A percentile compares a stretch with the other conserved stretches of the same genome.
Evolutionary conservation across 306 rosid species (phyloP).

Genomic region (Amphicarpaea edgeworthii): DNA sequence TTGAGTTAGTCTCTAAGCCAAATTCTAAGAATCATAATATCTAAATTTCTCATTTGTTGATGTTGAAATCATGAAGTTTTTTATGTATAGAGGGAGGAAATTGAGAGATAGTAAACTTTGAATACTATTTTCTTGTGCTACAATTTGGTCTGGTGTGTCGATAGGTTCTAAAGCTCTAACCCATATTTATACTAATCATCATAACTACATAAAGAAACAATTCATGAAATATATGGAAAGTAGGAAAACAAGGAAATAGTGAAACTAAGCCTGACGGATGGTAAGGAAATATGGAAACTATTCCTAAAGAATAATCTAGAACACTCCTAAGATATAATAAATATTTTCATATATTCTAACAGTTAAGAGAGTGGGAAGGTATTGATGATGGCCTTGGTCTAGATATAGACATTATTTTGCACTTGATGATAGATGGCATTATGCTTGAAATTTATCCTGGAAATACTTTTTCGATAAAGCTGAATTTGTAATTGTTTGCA

Average conservation of each 20-base stretch:
- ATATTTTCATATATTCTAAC: not conserved
- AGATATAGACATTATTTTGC: conserved; percentile 6
- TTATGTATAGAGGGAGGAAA: not conserved
- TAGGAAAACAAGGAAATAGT: not conserved
- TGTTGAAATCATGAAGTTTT: not conserved
- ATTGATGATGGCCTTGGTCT: conserved; percentile 25
- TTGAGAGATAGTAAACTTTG: not conserved
- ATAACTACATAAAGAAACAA: not conserved
- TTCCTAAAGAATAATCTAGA: not conserved
- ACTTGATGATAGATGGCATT: conserved; percentile 28
- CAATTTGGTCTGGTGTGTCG: not conserved
- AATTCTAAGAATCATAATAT: not conserved
- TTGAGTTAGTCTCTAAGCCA: not conserved
- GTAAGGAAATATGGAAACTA: not conserved
- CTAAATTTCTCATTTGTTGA: conserved; percentile 2
- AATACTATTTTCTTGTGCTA: not conserved
- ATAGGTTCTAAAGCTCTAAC: not conserved
- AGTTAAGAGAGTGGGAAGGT: conserved; percentile 34
- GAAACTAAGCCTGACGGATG: not conserved
- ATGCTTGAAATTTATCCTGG: not conserved
- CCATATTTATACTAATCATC: conserved; percentile 2
- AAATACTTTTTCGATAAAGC: conserved; percentile 16
- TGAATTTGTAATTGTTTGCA: conserved; percentile 8
- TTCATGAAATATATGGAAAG: not conserved
- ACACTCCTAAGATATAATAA: not conserved